Evolutionary conservation across 1,284 basidiomycete genomes (phyloP).

Genomic region (Quambalaria eucalypti): DNA sequence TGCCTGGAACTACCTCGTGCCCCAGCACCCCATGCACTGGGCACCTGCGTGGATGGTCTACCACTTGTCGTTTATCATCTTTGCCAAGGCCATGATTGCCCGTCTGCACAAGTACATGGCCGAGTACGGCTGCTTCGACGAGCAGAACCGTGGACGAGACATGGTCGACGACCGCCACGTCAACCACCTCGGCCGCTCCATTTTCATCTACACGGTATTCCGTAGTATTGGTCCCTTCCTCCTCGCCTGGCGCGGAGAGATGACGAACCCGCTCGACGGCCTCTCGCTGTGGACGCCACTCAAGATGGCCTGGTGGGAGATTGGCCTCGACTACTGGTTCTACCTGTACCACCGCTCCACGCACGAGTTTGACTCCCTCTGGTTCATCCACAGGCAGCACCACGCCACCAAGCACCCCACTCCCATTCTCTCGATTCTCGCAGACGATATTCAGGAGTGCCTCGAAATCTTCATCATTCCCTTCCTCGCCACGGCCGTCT

Average conservation of each 20-base stretch:
- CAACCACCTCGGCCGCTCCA: constrained; percentile 38
- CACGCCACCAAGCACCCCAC: constrained; percentile 40
- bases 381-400: constrained; percentile 30
- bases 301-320: constrained; percentile 36
- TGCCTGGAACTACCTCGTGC: constrained; percentile 25
- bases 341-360: constrained; percentile 36
- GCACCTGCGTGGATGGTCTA: constrained; percentile 33
- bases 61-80: constrained; percentile 29
- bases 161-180: constrained; percentile 40
- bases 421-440: constrained; percentile 30
- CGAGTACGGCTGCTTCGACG: constrained; percentile 31
- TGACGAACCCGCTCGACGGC: constrained; percentile 26
- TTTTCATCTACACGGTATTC: constrained; percentile 43
- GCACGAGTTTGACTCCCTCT: constrained; percentile 31
- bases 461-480: constrained; percentile 20
- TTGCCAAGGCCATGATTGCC: constrained; percentile 26
- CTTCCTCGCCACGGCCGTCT: constrained; percentile 20
- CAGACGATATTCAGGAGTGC: constrained; percentile 31
- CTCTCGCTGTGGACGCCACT: constrained; percentile 29
- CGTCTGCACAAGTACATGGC: constrained; percentile 33
- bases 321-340: constrained; percentile 33
- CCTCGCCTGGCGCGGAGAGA: constrained; percentile 33
- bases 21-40: constrained; percentile 33
- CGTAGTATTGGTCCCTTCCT: constrained; percentile 35
- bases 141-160: constrained; percentile 40